Conservation (phyloP, 164 flowering plant species). For the Macadamia integrifolia region DNA sequence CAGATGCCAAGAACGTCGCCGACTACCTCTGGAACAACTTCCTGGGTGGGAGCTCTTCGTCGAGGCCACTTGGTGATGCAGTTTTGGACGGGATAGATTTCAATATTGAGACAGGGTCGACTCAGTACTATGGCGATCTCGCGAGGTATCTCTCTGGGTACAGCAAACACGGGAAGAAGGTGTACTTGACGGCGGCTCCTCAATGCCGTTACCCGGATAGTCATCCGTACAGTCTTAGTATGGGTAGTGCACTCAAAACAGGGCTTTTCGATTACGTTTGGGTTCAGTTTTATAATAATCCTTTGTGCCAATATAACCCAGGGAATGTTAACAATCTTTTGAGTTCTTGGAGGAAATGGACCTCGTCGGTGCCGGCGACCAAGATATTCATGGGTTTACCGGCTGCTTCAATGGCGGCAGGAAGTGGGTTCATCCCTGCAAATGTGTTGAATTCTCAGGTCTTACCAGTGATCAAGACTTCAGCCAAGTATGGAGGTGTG, state of each 20-base stretch:
- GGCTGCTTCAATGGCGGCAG: conserved; percentile 43
- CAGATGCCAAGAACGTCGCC: conserved; percentile 38
- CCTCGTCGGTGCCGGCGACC: conserved; percentile 8
- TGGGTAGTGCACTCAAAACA: conserved; percentile 25
- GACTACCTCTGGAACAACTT: conserved; percentile 42
- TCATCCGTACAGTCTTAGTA: background rate
- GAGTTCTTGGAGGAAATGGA: conserved; percentile 34
- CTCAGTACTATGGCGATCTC: conserved; percentile 25
- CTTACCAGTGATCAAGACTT: conserved; percentile 37
- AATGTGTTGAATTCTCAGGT: conserved; percentile 28
- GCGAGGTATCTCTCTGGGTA: conserved; percentile 19
- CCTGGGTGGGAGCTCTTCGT: conserved; percentile 34
- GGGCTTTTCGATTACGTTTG: conserved; percentile 46
- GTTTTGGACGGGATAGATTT: conserved; percentile 46
- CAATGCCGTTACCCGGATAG: conserved; percentile 45
- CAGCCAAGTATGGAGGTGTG: conserved; percentile 50
- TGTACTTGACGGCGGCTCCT: conserved; percentile 45
- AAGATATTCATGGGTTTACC: conserved; percentile 42
- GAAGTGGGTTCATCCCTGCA: conserved; percentile 46
- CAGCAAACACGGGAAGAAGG: conserved; percentile 17
- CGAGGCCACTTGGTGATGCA: conserved; percentile 41
- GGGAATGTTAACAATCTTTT: conserved; percentile 18
- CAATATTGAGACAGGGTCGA: conserved; percentile 32
- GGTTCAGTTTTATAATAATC: conserved; percentile 50
- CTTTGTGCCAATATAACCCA: conserved; percentile 30